Percentiles rank a stretch among this genome's conserved stretches.
Conservation (phyloP, 768 basidiomycete species). For the Russula griseocarnosa region DNA sequence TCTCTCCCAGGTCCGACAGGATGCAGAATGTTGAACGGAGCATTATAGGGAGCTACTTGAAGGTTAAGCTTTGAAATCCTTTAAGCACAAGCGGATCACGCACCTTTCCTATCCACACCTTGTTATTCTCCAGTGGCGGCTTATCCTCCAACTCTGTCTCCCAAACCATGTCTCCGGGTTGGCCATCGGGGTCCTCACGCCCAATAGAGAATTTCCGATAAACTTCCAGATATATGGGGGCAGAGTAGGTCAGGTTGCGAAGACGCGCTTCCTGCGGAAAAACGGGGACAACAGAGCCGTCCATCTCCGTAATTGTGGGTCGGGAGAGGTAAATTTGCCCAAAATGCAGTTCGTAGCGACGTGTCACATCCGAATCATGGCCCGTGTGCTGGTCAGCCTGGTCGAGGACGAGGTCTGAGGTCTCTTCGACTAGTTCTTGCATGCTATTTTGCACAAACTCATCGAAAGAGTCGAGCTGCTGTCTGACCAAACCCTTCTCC, state of each 20-base stretch:
- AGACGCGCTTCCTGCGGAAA: conserved; percentile 96
- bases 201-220: conserved; percentile 78
- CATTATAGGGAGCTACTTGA: conserved; percentile 92
- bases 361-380: conserved; percentile 69
- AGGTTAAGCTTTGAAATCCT: neutral
- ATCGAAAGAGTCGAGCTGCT: conserved; percentile 97
- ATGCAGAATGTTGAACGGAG: conserved; percentile 93
- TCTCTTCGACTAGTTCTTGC: conserved; percentile 98
- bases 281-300: conserved; percentile 88
- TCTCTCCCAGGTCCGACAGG: conserved; percentile 70
- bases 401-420: conserved; percentile 90
- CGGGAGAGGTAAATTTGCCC: conserved; percentile 96
- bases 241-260: conserved; percentile 93
- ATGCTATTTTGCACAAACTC: conserved; percentile 99
- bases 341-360: conserved; percentile 96
- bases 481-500: conserved; percentile 94
- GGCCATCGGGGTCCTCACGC: conserved; percentile 73
- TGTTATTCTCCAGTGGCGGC: conserved; percentile 57
- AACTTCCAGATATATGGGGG: conserved; percentile 95
- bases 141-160: conserved; percentile 64
- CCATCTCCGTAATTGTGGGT: conserved; percentile 91
- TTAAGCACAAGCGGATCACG: conserved; percentile 28
- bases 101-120: conserved; percentile 95
- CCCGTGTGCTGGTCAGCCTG: conserved; percentile 96
- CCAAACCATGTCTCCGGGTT: conserved; percentile 77